Percentiles rank a stretch among this genome's conserved stretches.
These are phyloP conservation scores for Ophiocordyceps australis DNA, from an alignment of 2,329 filamentous ascomycete species.

Conservation along the genomic window DNA sequence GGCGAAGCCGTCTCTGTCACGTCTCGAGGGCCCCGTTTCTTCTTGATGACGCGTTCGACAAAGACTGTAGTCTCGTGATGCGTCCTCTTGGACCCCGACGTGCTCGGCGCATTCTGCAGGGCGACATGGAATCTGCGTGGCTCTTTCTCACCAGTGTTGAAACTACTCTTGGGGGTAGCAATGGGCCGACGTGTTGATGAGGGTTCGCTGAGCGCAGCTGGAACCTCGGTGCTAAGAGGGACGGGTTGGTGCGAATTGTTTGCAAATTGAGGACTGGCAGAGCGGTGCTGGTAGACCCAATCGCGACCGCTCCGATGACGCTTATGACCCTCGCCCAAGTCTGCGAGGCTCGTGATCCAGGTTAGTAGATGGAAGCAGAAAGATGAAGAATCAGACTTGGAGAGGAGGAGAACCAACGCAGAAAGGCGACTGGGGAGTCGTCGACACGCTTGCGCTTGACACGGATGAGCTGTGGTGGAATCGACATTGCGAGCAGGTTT, in stretches of 20 bases:
- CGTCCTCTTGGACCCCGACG: too few species aligned
- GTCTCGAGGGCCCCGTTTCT: constrained; percentile 4
- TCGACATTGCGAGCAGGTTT: constrained; percentile 36
- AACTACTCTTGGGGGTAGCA: too few species aligned
- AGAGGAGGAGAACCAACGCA: constrained; percentile 22
- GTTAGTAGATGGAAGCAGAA: too few species aligned
- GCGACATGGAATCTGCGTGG: constrained; percentile 38
- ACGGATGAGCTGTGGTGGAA: constrained; percentile 38
- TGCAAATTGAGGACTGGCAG: too few species aligned
- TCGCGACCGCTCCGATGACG: constrained; percentile 29
- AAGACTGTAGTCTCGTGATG: too few species aligned
- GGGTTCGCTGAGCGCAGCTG: too few species aligned
- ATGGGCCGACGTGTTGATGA: too few species aligned
- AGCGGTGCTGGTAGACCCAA: constrained; percentile 40
- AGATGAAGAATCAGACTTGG: background rate
- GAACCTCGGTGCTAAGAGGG: too few species aligned
- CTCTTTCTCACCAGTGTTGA: too few species aligned
- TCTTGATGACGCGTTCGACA: constrained; percentile 30
- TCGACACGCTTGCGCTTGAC: constrained; percentile 42
- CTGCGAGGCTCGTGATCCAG: too few species aligned
- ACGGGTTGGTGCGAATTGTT: too few species aligned
- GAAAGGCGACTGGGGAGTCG: constrained; percentile 33
- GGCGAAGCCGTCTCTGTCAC: background rate
- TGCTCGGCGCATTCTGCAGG: too few species aligned
- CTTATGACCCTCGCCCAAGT: constrained; percentile 27